These are phyloP conservation scores for Cudoniella acicularis DNA, from an alignment of 495 filamentous ascomycete species.

Conservation along the genomic window DNA sequence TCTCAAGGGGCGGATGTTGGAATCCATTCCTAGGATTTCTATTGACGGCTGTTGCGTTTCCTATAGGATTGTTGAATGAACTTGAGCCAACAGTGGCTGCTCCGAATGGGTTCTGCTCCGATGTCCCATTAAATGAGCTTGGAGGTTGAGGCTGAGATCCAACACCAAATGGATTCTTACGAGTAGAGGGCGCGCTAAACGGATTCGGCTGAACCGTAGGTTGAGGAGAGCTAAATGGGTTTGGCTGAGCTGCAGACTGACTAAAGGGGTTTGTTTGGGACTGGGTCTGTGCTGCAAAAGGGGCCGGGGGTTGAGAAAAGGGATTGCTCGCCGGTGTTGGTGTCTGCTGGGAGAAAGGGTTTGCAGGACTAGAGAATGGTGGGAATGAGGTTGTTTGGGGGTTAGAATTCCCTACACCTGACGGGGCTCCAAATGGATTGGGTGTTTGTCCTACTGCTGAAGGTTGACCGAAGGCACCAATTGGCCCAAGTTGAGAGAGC, in stretches of 20 bases:
- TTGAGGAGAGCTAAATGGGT: constrained; percentile 11
- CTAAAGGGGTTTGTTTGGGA: constrained; percentile 16
- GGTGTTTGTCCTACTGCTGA: constrained; percentile 13
- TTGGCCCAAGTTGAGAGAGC: constrained; percentile 7
- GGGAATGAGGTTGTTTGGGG: neutral
- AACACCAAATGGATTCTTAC: constrained; percentile 11
- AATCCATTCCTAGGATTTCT: neutral
- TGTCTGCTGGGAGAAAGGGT: neutral
- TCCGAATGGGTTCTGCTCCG: no score
- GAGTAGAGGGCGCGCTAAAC: constrained; percentile 8
- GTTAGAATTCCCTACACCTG: neutral
- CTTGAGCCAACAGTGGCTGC: no score
- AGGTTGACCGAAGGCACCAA: constrained; percentile 13
- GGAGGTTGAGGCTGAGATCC: no score
- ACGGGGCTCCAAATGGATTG: constrained; percentile 14
- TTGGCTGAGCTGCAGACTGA: neutral
- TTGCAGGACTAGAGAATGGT: neutral
- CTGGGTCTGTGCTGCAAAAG: constrained; percentile 12
- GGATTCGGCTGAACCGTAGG: neutral
- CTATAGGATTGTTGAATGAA: no score
- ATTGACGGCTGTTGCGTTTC: neutral
- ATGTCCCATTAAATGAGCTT: no score
- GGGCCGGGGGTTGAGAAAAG: neutral
- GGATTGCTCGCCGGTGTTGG: neutral
- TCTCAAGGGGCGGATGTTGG: constrained; percentile 7